Evolutionary conservation across 805 yeast species (phyloP), one percentile per base, ranked within the genome.

Genomic region (Saturnispora saitoi): DNA sequence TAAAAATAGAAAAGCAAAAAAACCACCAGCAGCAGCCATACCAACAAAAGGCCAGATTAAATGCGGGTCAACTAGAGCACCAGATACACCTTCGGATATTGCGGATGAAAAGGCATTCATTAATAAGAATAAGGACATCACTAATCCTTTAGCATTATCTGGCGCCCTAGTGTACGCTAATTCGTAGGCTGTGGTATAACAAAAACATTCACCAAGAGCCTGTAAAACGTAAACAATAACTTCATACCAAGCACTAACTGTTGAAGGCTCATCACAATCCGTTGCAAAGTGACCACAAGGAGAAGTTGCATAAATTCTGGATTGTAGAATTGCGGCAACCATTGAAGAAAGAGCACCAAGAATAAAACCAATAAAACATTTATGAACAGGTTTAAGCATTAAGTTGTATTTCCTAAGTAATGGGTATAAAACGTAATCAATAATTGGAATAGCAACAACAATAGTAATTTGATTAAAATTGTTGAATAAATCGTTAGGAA

Each of bases 401-500:
- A 24, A 6, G 8, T 24, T 24, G 28, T 24, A 9, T 9, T 24
- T 24, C 8, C 28, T 68, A 44, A 76, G 59, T 3, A 62, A 32
- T 51, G 81, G 81, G 55, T 76, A 76, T n/a, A 77, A 34, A 19
- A 61, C 45, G 52, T 69, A 63, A 56, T 77, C 78, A 56, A 76
- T 65, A 43, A 76, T 64, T 51, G 81, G 81, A 49, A 76, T 69
- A 50, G 73, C 63, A 43, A 76, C 66, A 52, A 76, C 73, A 55
- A 76, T 77, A 15, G 80, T 70, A 51, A 76, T 66, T 41, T 24
- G 28, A 9, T 24, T 24, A 24, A 24, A 24, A 9, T 24, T 24
- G 8, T 24, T 78, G 64, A 75, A 73, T 56, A 76, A 69, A 66
- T 77, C 81, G 56, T 76, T 76, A 51, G 80, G 80, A 55, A 77